phyloP scores from a whole-genome alignment of 1,284 basidiomycete genomes.

The Limonomyces culmigenus region DNA sequence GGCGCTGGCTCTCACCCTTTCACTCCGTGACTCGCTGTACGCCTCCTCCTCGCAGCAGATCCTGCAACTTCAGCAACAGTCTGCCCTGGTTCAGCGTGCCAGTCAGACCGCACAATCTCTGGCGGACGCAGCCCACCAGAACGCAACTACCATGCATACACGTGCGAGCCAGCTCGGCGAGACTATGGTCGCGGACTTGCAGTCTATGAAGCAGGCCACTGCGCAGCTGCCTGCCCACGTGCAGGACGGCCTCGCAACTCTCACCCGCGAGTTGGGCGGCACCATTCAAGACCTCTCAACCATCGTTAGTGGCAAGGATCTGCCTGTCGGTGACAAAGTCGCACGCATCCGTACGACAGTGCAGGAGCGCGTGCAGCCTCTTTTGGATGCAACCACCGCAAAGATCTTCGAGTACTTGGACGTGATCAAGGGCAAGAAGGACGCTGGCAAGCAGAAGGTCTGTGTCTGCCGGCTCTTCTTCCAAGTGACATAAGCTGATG shows the following conservation, averaged over 20 bases:
- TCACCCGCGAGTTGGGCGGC: constrained; percentile 25
- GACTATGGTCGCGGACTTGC: constrained; percentile 43
- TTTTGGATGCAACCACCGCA: constrained; percentile 25
- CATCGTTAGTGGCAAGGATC: constrained; percentile 33
- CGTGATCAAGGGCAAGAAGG: constrained; percentile 10
- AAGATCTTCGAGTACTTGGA: constrained; percentile 16
- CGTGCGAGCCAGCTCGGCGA: constrained; percentile 35
- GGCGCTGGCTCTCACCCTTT: constrained; percentile 42
- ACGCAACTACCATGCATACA: constrained; percentile 29
- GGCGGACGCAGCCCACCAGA: constrained; percentile 35
- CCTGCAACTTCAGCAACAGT: constrained; percentile 54
- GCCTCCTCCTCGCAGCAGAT: constrained; percentile 55
- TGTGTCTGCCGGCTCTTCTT: too few relatives aligned
- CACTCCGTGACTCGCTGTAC: constrained; percentile 41
- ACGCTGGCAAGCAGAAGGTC: constrained; percentile 4
- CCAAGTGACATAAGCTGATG: too few relatives aligned
- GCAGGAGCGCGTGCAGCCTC: constrained; percentile 34
- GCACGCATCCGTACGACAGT: constrained; percentile 37
- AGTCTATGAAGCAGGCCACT: constrained; percentile 44
- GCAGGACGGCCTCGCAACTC: constrained; percentile 29
- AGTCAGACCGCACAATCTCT: constrained; percentile 49
- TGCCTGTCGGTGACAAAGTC: constrained; percentile 43
- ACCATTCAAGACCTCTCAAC: constrained; percentile 31
- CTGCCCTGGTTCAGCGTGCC: constrained; percentile 49
- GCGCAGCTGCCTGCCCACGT: constrained; percentile 35